phyloP scores from a whole-genome alignment of 2,329 filamentous ascomycete genomes.

The Coleophoma eucalyptorum region DNA sequence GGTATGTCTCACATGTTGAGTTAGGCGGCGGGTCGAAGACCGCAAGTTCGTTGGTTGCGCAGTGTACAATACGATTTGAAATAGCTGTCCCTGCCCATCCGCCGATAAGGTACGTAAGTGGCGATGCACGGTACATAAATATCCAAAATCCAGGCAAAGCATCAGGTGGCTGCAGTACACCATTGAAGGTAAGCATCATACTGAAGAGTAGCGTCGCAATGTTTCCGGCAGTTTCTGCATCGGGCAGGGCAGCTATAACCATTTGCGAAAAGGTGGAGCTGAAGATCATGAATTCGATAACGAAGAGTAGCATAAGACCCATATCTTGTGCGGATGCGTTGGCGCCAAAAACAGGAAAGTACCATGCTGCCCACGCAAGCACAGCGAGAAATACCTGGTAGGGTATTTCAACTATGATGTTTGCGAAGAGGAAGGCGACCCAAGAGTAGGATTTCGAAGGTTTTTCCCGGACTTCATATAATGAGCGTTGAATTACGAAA shows the following conservation, averaged over 20 bases:
- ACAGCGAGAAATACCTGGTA: conserved; percentile 70
- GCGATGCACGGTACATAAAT: conserved; percentile 77
- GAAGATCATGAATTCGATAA: conserved; percentile 72
- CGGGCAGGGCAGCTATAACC: conserved; percentile 69
- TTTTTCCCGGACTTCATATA: conserved; percentile 49
- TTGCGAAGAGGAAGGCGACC: conserved; percentile 6
- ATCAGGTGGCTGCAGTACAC: neutral
- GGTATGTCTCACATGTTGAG: conserved; percentile 55
- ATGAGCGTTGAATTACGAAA: conserved; percentile 59
- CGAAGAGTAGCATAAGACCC: conserved; percentile 71
- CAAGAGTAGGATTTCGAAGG: conserved; percentile 22
- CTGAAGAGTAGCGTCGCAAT: conserved; percentile 71
- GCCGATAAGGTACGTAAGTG: conserved; percentile 74
- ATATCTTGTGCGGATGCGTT: conserved; percentile 66
- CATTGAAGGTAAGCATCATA: conserved; percentile 45
- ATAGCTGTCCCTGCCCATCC: conserved; percentile 67
- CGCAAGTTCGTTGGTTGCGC: conserved; percentile 64
- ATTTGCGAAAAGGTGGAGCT: conserved; percentile 77
- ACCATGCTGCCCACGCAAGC: conserved; percentile 75
- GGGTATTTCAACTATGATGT: conserved; percentile 73
- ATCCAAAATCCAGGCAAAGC: conserved; percentile 71
- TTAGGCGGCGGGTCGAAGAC: conserved; percentile 53
- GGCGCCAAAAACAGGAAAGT: conserved; percentile 76
- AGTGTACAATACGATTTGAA: conserved; percentile 59
- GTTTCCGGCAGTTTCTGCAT: conserved; percentile 70